Percentiles rank a stretch among this genome's conserved stretches.
Evolutionary conservation across 164 flowering plant genomes (phyloP).

Genomic region (Nymphaea thermarum): DNA sequence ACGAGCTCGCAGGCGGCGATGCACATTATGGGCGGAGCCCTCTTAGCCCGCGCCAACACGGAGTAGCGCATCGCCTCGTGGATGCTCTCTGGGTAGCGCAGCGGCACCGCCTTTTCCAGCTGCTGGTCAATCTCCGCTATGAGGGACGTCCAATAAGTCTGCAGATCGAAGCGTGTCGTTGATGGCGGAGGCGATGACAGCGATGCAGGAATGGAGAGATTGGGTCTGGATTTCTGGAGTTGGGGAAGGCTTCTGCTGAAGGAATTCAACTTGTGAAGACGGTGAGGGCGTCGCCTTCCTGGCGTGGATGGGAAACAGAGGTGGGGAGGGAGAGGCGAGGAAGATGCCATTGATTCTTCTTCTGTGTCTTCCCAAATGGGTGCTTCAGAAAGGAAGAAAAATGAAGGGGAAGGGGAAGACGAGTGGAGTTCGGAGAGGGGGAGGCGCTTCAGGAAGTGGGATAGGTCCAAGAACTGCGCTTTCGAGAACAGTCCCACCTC

Average conservation of each 20-base stretch:
- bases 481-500: too few relatives aligned
- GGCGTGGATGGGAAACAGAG: neutral
- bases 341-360: neutral
- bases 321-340: neutral
- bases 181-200: neutral
- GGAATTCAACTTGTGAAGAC: neutral
- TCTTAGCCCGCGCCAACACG: conserved; percentile 13
- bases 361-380: neutral
- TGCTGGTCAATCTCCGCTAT: conserved; percentile 8
- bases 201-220: neutral
- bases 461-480: too few relatives aligned
- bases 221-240: neutral
- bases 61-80: conserved; percentile 14
- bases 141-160: conserved; percentile 9
- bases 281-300: neutral
- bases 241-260: neutral
- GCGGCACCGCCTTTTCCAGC: conserved; percentile 10
- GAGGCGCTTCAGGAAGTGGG: too few relatives aligned
- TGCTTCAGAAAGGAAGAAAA: too few relatives aligned
- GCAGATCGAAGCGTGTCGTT: conserved; percentile 7
- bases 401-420: too few relatives aligned
- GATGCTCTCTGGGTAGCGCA: conserved; percentile 8
- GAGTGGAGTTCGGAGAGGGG: too few relatives aligned
- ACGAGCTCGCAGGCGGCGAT: conserved; percentile 34
- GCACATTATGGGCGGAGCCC: conserved; percentile 13